phyloP scores from a whole-genome alignment of 495 filamentous ascomycete species.

The Tuber microsphaerosporum region DNA sequence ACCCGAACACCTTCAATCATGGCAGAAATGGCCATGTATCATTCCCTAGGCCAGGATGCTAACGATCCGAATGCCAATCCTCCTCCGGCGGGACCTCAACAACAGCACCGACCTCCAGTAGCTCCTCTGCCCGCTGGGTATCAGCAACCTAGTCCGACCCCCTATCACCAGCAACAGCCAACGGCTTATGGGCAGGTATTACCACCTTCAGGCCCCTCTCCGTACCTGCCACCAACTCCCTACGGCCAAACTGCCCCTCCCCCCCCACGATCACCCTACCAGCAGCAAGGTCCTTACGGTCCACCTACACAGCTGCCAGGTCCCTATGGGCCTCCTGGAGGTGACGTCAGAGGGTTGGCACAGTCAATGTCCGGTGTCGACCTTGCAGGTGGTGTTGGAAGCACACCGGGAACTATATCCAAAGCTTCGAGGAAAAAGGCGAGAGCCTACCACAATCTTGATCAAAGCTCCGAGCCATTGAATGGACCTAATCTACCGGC shows the following conservation, averaged over 20 bases:
- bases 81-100: conserved; percentile 53
- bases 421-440: conserved; percentile 76
- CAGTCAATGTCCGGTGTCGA: conserved; percentile 82
- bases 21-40: conserved; percentile 73
- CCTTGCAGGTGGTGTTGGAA: conserved; percentile 57
- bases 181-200: conserved; percentile 46
- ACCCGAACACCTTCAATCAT: conserved; percentile 47
- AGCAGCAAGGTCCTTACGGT: conserved; percentile 40
- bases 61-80: conserved; percentile 42
- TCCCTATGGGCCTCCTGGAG: conserved; percentile 43
- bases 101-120: conserved; percentile 55
- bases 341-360: conserved; percentile 56
- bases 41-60: conserved; percentile 55
- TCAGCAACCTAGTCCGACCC: conserved; percentile 52
- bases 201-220: conserved; percentile 40
- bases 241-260: conserved; percentile 41
- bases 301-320: conserved; percentile 34
- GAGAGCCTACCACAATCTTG: conserved; percentile 80
- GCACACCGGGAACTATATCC: conserved; percentile 46
- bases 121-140: conserved; percentile 54
- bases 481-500: conserved; percentile 64
- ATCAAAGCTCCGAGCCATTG: conserved; percentile 52
- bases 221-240: conserved; percentile 26
- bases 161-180: conserved; percentile 44
- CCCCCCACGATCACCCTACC: conserved; percentile 32